Evolutionary conservation across 805 yeast genomes (phyloP).

Genomic region (Pichia gijzeniarum): DNA sequence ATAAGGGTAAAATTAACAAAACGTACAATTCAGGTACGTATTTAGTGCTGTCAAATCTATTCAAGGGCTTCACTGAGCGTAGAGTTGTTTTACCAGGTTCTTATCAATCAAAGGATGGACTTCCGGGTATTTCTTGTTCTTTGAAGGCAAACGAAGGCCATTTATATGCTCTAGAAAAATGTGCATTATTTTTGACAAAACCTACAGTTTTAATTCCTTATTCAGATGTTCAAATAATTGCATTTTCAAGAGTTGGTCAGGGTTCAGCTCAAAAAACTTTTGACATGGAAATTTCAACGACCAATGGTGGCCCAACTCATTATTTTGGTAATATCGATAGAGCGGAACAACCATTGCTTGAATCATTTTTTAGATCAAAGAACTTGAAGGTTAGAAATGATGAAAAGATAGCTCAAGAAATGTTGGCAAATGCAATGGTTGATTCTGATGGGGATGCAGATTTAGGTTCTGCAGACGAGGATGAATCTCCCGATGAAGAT

Average conservation of each 20-base stretch:
- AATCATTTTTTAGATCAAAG: conserved; percentile 69
- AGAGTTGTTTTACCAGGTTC: conserved; percentile 81
- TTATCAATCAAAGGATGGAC: conserved; percentile 66
- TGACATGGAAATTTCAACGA: conserved; percentile 75
- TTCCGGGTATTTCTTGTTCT: conserved; percentile 86
- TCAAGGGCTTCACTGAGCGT: conserved; percentile 85
- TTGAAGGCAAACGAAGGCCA: conserved; percentile 94
- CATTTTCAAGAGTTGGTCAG: conserved; percentile 84
- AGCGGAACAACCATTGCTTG: conserved; percentile 81
- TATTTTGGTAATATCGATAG: conserved; percentile 83
- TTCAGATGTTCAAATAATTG: conserved; percentile 67
- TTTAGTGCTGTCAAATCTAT: conserved; percentile 78
- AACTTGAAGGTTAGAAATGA: conserved; percentile 80
- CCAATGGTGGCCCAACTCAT: conserved; percentile 62
- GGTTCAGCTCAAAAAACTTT: conserved; percentile 83
- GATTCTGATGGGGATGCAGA: conserved; percentile 52
- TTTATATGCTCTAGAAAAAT: conserved; percentile 85
- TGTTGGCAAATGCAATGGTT: conserved; percentile 68
- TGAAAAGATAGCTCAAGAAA: conserved; percentile 77
- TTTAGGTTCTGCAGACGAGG: conserved; percentile 69
- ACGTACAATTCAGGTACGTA: conserved; percentile 73
- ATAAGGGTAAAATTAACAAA: conserved; percentile 67
- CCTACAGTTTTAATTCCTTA: conserved; percentile 90
- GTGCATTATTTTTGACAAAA: conserved; percentile 84
- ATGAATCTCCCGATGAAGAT: conserved; percentile 81